Base-by-base conservation (phyloP, 345 rosid species). In the Pistacia integerrima region DNA sequence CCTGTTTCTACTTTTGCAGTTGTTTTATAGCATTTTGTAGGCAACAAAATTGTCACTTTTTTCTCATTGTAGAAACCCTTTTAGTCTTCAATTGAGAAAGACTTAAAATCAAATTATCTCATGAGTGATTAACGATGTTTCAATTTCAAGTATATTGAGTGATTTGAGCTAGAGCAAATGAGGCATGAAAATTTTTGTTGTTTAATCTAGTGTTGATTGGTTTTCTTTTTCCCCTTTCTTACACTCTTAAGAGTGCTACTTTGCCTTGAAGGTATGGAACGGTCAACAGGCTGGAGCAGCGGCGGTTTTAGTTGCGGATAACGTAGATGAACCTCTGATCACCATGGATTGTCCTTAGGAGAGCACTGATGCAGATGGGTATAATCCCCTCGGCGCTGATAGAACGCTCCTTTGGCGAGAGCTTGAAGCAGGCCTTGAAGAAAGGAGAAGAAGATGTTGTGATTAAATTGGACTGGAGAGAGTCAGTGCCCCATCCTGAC, bases 401-500 rank as follows among this genome's bases (percentile, higher is more conserved):
- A 22, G 92, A 93, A 25, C 88, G 12, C 60, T 83, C 92, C 8
- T 87, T 95, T 11, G 94, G 88, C 61, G 90, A 90, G 25, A 84
- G 84, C 18, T 80, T 95, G 79, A 95, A 93, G 82, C 83, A 84
- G 80, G 94, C 91, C 28, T 73, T 95, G 75, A 90, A 87, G 75
- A 90, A 84, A 52, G 46, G 46, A 41, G 87, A 83, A 4, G 98
- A 92, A 18, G 91, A 90, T 59, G 90, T 92, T 44, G 77, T 90
- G 52, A 33, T 93, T 8, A 88, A 88, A 72, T 46, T 95, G 61
- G 99, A 95, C 81, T 95, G 98, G 99, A 87, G 90, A 64, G 99
- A 95, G 82, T 93, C 99, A 1, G 71, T 95, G 70, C 99, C 99
- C 64, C 97, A 95, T 80, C 99, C 99, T 0, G 98, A 95, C 58